Conservation (phyloP, 371 early-diverging fungal species). For the Nosema granulosis region DNA sequence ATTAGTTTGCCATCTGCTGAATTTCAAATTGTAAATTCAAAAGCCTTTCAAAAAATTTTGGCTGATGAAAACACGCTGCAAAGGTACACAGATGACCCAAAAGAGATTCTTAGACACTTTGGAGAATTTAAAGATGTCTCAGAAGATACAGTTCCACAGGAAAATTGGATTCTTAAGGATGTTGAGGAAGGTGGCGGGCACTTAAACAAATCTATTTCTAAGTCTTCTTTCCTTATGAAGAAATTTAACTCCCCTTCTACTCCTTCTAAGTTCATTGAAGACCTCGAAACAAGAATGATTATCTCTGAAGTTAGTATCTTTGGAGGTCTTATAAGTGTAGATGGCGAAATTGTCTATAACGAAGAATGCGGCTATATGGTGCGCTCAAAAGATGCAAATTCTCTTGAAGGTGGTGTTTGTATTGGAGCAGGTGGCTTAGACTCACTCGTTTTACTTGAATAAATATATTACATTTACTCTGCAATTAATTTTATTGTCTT, state of each 20-base stretch:
- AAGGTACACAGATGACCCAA: constrained; percentile 28
- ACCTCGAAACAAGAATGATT: constrained; percentile 9
- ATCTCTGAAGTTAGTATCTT: constrained; percentile 51
- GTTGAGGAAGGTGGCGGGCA: constrained; percentile 48
- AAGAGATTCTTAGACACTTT: constrained; percentile 12
- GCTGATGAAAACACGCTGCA: constrained; percentile 5
- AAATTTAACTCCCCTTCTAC: constrained; percentile 19
- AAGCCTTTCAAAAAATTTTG: constrained; percentile 48
- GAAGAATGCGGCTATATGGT: constrained; percentile 40
- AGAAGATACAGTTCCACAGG: neutral
- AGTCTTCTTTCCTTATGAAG: constrained; percentile 40
- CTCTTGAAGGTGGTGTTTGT: constrained; percentile 51
- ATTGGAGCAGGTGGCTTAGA: constrained; percentile 51
- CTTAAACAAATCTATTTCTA: constrained; percentile 1
- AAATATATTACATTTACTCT: too few relatives aligned
- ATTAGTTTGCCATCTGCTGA: constrained; percentile 44
- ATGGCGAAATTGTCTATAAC: constrained; percentile 2
- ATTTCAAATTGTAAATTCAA: constrained; percentile 50
- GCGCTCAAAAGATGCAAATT: constrained; percentile 35
- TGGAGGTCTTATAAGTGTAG: constrained; percentile 14
- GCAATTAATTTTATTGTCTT: too few relatives aligned
- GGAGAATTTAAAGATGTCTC: constrained; percentile 19
- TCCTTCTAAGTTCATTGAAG: constrained; percentile 11
- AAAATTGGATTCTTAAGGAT: constrained; percentile 37
- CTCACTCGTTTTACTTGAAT: neutral